Base-by-base conservation (phyloP, 192 early-diverging fungal genomes). In the Mortierella antarctica region DNA sequence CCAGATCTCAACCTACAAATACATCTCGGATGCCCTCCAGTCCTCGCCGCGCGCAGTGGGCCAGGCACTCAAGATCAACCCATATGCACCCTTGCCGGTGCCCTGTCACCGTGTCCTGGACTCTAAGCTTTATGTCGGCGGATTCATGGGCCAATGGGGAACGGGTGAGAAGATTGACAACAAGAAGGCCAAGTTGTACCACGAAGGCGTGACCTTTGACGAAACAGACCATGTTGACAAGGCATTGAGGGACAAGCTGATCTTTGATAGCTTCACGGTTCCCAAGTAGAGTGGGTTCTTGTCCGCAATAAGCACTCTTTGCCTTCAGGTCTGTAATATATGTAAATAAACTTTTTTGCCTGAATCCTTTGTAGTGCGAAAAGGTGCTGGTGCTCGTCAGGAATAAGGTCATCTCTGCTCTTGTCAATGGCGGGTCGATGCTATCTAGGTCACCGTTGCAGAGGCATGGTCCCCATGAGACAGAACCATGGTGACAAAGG, bases 21-120 rank as follows among this genome's bases (percentile, higher is more conserved):
- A 86, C 14, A 82, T 94, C 23, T 85, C 90, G 0, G 89, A 91
- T 48, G 86, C 88, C 8, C 58, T 94, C 42, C 70, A 75, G n/a
- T 89, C 90, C 7, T 84, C 83, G 0, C 89, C 91, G 14, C 83
- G 93, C 0, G 91, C 91, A 0, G 91, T 94, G 0, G 93, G 93
- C 2, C 88, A 90, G 18, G 93, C 92, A 10, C 77, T 94, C 56
- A 62, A 84, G 18, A 77, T 85, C 58, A 94, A 94, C 66, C 93
- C 93, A 5, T 94, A 91, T 67, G 86, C 85, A 21, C 93, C 93
- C 21, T 62, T 86, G 7, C 92, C 91, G 7, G 85, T 94, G 0
- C 91, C 93, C 3, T 94, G 93, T 71, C 91, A 94, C 71, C 86
- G 93, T 12, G 88, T 94, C 18, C 65, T 92, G 62, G 85, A 89